Conservation (phyloP, 192 early-diverging fungal species). For the Hyaloraphidium curvatum region DNA sequence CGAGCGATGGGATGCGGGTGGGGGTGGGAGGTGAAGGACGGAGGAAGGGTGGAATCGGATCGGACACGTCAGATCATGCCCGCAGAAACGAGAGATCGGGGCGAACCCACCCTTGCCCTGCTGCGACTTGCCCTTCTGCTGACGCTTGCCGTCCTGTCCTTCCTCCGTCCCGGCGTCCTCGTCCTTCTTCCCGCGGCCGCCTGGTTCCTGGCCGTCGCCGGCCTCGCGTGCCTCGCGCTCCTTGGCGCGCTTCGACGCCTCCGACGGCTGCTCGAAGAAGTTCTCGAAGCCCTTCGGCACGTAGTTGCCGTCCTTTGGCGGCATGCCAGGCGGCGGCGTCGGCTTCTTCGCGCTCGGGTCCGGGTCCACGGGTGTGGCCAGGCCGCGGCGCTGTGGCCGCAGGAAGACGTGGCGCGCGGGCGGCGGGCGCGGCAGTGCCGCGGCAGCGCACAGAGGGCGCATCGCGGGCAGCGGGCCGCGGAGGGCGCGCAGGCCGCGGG, state of each 20-base stretch:
- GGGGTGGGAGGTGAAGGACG: constrained; percentile 6
- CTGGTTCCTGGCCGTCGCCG: not conserved
- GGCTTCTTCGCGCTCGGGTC: constrained; percentile 4
- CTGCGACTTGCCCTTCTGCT: constrained; percentile 8
- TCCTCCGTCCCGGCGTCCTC: constrained; percentile 9
- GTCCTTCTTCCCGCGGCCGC: not conserved
- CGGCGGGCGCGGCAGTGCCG: constrained; percentile 47
- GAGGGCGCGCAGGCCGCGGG: too few relatives aligned
- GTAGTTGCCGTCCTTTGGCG: constrained; percentile 14
- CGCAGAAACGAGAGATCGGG: not conserved
- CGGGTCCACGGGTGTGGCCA: constrained; percentile 4
- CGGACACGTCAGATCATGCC: not conserved
- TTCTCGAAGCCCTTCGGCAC: constrained; percentile 51
- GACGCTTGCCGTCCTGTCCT: not conserved
- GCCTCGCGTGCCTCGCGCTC: not conserved
- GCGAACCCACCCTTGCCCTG: constrained; percentile 3
- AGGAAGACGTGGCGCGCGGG: constrained; percentile 8
- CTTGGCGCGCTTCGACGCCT: not conserved
- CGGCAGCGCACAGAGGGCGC: constrained; percentile 8
- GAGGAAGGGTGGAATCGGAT: constrained; percentile 1
- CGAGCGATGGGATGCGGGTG: constrained; percentile 12
- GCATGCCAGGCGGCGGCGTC: constrained; percentile 9
- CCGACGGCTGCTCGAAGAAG: constrained; percentile 26
- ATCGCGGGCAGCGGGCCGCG: too few relatives aligned
- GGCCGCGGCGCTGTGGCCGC: constrained; percentile 9